These are phyloP conservation scores for Elsinoe fawcettii DNA, from an alignment of 2,329 filamentous ascomycete species.

Conservation along the genomic window DNA sequence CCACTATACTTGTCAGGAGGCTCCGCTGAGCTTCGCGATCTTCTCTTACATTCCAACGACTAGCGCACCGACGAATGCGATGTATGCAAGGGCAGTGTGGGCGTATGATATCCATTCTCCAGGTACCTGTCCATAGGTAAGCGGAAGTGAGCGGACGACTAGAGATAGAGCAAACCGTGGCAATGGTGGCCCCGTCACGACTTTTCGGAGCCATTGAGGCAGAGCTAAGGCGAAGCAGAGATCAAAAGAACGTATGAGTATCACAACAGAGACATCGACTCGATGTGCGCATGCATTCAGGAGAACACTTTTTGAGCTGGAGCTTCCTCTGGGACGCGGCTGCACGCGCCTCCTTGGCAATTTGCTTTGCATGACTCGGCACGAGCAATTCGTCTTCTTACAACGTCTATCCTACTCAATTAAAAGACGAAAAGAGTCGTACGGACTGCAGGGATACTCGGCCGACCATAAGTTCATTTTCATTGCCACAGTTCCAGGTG, in stretches of 20 bases:
- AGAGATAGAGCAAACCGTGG: conserved; percentile 41
- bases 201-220: conserved; percentile 50
- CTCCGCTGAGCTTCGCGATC: conserved; percentile 16
- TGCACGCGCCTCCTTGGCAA: conserved; percentile 13
- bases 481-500: no score
- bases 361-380: background rate
- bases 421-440: no score
- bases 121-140: conserved; percentile 48
- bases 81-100: conserved; percentile 77
- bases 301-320: conserved; percentile 2
- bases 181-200: conserved; percentile 56
- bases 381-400: background rate
- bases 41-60: conserved; percentile 55
- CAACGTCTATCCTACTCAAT: background rate
- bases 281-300: background rate
- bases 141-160: background rate
- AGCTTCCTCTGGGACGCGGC: conserved; percentile 1
- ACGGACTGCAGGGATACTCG: no score
- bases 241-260: background rate
- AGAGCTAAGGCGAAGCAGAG: background rate
- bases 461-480: no score
- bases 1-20: conserved; percentile 35
- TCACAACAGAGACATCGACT: background rate
- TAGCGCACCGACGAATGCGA: conserved; percentile 79
- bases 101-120: conserved; percentile 85